These are phyloP conservation scores for Trypanosoma caninum DNA, from an alignment of 208 protist species.

Conservation along the genomic window DNA sequence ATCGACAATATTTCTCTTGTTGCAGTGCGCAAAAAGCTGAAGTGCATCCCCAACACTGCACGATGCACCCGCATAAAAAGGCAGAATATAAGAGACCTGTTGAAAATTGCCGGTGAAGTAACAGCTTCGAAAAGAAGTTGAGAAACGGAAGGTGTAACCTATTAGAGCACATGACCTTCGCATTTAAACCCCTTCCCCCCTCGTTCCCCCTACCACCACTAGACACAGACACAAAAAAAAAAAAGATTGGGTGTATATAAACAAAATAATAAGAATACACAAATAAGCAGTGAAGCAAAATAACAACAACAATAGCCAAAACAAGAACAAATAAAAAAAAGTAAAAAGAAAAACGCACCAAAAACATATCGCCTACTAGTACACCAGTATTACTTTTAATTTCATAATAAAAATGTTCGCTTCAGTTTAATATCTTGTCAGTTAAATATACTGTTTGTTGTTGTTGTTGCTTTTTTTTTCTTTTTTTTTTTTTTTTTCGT, in stretches of 20 bases:
- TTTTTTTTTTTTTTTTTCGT: background rate
- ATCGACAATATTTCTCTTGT: background rate
- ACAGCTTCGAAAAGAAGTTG: background rate
- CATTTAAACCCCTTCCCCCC: background rate
- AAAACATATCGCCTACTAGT: no score
- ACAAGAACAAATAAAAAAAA: constrained; percentile 5
- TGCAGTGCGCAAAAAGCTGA: constrained; percentile 8
- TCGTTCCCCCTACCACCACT: background rate
- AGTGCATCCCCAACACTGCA: constrained; percentile 14
- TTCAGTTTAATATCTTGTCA: no score
- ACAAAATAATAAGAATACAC: background rate
- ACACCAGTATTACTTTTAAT: no score
- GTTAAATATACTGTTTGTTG: background rate
- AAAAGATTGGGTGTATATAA: background rate
- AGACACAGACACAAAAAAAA: constrained; percentile 7
- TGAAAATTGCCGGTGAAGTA: background rate
- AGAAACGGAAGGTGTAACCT: background rate
- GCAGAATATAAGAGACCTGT: constrained; percentile 12
- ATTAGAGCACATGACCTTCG: background rate
- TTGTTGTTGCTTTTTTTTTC: background rate
- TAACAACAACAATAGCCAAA: constrained; percentile 8
- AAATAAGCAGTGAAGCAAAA: constrained; percentile 18
- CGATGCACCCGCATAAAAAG: background rate
- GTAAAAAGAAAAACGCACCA: background rate
- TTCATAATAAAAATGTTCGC: no score